phyloP scores from a whole-genome alignment of 2,329 filamentous ascomycete genomes.

The Phialophora tarda region DNA sequence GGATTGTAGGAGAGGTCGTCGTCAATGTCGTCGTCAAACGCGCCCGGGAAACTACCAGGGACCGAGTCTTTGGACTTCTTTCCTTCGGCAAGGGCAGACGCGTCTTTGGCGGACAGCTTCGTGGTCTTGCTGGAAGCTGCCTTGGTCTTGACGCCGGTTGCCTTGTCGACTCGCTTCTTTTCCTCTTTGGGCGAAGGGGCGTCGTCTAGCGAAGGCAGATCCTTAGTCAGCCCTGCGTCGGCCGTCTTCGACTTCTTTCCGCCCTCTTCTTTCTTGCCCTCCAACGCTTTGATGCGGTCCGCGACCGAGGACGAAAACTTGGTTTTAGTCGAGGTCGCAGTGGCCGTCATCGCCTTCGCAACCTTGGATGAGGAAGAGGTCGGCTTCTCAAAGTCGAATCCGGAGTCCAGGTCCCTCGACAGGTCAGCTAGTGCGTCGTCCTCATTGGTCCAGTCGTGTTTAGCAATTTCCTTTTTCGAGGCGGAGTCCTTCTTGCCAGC shows the following conservation, averaged over 20 bases:
- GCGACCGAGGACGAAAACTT: slow-evolving; percentile 55
- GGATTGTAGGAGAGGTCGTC: slow-evolving; percentile 40
- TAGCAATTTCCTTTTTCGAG: slow-evolving; percentile 52
- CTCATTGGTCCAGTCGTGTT: slow-evolving; percentile 51
- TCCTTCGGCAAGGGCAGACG: slow-evolving; percentile 42
- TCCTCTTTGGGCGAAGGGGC: slow-evolving; percentile 47
- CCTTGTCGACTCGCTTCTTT: slow-evolving; percentile 47
- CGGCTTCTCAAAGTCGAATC: slow-evolving; percentile 45
- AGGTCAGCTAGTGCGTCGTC: slow-evolving; percentile 47
- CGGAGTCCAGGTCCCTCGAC: slow-evolving; percentile 51
- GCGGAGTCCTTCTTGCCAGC: slow-evolving; percentile 47
- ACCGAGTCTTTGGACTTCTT: slow-evolving; percentile 52
- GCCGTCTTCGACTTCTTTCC: slow-evolving; percentile 46
- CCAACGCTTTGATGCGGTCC: slow-evolving; percentile 59
- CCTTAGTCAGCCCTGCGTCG: slow-evolving; percentile 48
- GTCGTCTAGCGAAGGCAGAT: slow-evolving; percentile 48
- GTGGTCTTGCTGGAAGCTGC: slow-evolving; percentile 37
- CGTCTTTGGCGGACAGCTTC: slow-evolving; percentile 35
- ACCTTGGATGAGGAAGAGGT: slow-evolving; percentile 52
- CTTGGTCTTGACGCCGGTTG: slow-evolving; percentile 48
- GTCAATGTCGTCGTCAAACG: slow-evolving; percentile 54
- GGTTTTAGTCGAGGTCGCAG: slow-evolving; percentile 49
- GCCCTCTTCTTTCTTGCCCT: slow-evolving; percentile 49
- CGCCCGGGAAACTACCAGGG: slow-evolving; percentile 65
- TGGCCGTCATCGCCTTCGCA: slow-evolving; percentile 47